These are phyloP conservation scores for Hydnum rufescens DNA, from an alignment of 768 basidiomycete genomes.

Conservation along the genomic window DNA sequence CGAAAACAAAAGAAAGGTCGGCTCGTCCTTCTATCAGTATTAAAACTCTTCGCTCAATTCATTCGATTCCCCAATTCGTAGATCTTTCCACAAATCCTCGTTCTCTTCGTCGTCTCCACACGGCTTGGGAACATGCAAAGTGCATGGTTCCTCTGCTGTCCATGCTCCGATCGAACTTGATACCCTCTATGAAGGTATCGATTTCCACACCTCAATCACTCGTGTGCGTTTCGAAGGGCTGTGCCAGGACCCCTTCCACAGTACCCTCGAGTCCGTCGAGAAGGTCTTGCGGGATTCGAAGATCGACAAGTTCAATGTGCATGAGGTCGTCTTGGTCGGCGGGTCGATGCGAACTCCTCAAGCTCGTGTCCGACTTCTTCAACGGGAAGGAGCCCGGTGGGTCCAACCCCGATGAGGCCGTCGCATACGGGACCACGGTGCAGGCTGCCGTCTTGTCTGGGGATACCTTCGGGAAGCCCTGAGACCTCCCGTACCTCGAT, in stretches of 20 bases:
- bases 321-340: slow-evolving; percentile 31
- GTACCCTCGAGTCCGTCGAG: slow-evolving; percentile 28
- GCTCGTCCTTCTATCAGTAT: slow-evolving; percentile 4
- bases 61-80: background rate
- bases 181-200: slow-evolving; percentile 33
- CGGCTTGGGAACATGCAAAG: slow-evolving; percentile 31
- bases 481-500: slow-evolving; percentile 31
- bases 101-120: slow-evolving; percentile 26
- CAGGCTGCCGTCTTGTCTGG: slow-evolving; percentile 30
- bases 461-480: slow-evolving; percentile 27
- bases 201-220: slow-evolving; percentile 36
- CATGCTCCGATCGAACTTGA: slow-evolving; percentile 36
- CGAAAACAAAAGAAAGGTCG: slow-evolving; percentile 28
- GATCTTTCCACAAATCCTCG: slow-evolving; percentile 27
- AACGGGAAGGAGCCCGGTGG: slow-evolving; percentile 43
- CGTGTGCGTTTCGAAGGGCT: slow-evolving; percentile 30
- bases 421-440: slow-evolving; percentile 23
- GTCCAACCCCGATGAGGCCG: slow-evolving; percentile 42
- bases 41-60: too few species aligned
- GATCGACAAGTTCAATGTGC: slow-evolving; percentile 29
- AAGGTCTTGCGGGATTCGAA: slow-evolving; percentile 33
- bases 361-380: slow-evolving; percentile 48
- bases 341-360: slow-evolving; percentile 30
- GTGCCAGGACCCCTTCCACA: slow-evolving; percentile 26
- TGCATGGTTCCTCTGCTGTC: slow-evolving; percentile 31